A percentile compares a stretch with the other conserved stretches of the same genome.
These are phyloP conservation scores for Aspergillus phoenicis DNA, from an alignment of 2,329 filamentous ascomycete genomes.

Conservation along the genomic window DNA sequence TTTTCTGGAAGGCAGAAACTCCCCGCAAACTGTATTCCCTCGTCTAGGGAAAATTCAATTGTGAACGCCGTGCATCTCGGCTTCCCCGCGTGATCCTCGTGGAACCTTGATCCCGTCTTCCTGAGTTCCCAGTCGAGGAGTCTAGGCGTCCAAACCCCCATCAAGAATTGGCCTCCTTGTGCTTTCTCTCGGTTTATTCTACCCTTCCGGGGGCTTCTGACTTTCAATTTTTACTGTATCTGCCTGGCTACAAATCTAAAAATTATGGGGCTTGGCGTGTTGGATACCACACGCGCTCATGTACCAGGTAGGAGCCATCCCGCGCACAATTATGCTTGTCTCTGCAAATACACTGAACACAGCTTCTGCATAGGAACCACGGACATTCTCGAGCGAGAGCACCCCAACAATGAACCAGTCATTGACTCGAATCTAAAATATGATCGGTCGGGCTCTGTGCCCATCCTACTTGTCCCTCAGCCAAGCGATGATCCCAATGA, in stretches of 20 bases:
- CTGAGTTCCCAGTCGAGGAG: background rate
- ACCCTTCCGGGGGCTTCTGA: background rate
- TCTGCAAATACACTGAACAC: background rate
- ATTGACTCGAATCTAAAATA: slow-evolving; percentile 64
- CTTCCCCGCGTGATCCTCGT: background rate
- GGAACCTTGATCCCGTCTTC: background rate
- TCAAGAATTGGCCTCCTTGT: background rate
- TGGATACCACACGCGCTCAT: slow-evolving; percentile 65
- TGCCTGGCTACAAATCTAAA: background rate
- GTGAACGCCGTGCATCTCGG: background rate
- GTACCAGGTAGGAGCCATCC: slow-evolving; percentile 66
- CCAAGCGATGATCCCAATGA: slow-evolving; percentile 90
- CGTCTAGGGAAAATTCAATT: background rate
- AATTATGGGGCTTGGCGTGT: slow-evolving; percentile 70
- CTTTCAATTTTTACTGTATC: background rate
- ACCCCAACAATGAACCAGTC: slow-evolving; percentile 37
- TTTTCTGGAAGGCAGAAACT: background rate
- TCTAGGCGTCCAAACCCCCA: background rate
- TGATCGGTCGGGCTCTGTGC: slow-evolving; percentile 65
- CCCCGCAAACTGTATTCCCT: background rate
- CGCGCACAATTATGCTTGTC: background rate
- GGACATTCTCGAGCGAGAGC: slow-evolving; percentile 65
- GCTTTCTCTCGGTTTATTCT: background rate
- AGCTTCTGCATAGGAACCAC: slow-evolving; percentile 40
- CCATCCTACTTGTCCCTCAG: slow-evolving; percentile 84